Evolutionary conservation across 257 asterid genomes (phyloP).

Genomic region (Solanum habrochaites): DNA sequence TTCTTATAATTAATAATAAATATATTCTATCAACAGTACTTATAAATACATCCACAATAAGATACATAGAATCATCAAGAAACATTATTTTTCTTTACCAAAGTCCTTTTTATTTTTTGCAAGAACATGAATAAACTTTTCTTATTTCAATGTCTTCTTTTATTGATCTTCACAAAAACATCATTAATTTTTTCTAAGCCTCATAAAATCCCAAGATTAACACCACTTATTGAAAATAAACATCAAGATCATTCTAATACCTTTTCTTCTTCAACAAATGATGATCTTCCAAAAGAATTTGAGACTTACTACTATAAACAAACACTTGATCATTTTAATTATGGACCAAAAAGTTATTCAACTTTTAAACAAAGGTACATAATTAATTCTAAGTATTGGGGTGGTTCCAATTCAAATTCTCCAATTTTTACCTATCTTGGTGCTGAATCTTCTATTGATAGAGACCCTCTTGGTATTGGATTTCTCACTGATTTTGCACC

Average conservation of each 20-base stretch:
- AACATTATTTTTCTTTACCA: not conserved
- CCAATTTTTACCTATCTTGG: constrained; percentile 69
- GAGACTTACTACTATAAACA: constrained; percentile 37
- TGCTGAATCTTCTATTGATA: constrained; percentile 42
- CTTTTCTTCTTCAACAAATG: not conserved
- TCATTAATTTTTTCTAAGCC: not conserved
- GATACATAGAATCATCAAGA: not conserved
- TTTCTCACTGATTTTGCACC: constrained; percentile 52
- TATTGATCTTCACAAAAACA: not conserved
- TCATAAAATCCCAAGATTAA: constrained; percentile 17
- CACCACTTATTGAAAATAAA: not conserved
- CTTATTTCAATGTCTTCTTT: not conserved
- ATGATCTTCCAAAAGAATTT: constrained; percentile 6
- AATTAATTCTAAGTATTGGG: constrained; percentile 37
- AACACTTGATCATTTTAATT: constrained; percentile 82
- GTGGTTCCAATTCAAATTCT: constrained; percentile 29
- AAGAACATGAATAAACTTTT: not conserved
- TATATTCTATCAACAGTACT: not conserved
- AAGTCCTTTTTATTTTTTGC: not conserved
- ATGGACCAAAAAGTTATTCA: constrained; percentile 40
- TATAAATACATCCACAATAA: not conserved
- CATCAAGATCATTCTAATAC: not conserved
- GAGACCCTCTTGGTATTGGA: constrained; percentile 15
- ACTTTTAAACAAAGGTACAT: constrained; percentile 48
- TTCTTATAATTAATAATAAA: too few species aligned